Base-by-base conservation (phyloP, 225 moss, liverwort and hornwort genomes). In the Thuidium tamariscinum region DNA sequence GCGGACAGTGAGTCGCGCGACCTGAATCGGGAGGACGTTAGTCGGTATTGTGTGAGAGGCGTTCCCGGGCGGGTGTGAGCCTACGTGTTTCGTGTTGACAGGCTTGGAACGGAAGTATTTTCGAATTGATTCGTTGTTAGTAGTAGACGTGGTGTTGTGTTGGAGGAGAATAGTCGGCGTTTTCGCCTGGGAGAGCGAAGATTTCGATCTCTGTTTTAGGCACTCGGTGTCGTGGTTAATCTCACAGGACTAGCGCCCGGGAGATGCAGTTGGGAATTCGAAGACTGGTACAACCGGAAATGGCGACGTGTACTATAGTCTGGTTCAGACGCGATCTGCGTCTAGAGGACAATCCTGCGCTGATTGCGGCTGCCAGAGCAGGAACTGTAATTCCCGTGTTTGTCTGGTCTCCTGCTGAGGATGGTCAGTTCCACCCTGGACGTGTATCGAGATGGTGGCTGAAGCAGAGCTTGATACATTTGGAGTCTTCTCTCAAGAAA, bases 391-490 rank as follows among this genome's bases (percentile, higher is more conserved):
- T 99, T 88, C 98, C 98, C 10, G 96, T 99, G 51, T 99, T 94
- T 82, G 90, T 99, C 57, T 99, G 98, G 98, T 89, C 94, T 81
- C 98, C 98, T 72, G 94, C 95, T 27, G 98, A 99, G 89, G 98
- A 99, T 87, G 98, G 98, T 20, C 96, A 97, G 93, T 99, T 99
- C 67, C 94, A 95, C 60, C 98, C 98, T 12, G 98, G 98, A 77
- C 98, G 98, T 56, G 97, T 99, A 70, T 99, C 98, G 41, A 93
- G 96, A 92, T 99, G 98, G 98, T 99, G 98, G 98, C 87, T 99
- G 64, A 99, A 99, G 89, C 94, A 97, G 89, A 99, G 98, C 91
- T 89, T 99, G 89, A 90, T 75, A 30, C 94, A 95, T 67, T 85
- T 99, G 87, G 95, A 99, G 52, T 23, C 86, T 36, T 97, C 98